A percentile compares a stretch with the other conserved stretches of the same genome.
These are phyloP conservation scores for Elaeis guineensis DNA, from an alignment of 176 grass and related monocot species.

Conservation along the genomic window DNA sequence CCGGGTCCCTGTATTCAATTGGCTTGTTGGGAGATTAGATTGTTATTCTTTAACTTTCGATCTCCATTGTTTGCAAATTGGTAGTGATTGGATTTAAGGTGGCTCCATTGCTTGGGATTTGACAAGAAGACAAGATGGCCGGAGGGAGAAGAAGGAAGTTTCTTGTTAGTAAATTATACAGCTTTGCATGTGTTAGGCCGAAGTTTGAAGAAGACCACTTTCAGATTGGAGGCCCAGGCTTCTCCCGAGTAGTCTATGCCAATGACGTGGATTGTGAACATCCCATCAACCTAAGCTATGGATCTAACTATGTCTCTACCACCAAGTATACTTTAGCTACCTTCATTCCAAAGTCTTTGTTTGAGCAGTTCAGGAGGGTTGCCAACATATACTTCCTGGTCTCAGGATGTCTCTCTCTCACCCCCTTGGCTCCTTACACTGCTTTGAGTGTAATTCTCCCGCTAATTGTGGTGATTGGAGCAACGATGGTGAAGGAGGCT, in stretches of 20 bases:
- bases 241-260: slow-evolving; percentile 70
- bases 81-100: background rate
- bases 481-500: slow-evolving; percentile 87
- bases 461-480: slow-evolving; percentile 55
- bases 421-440: slow-evolving; percentile 57
- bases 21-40: no score
- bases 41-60: no score
- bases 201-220: slow-evolving; percentile 49
- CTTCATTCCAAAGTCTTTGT: slow-evolving; percentile 90
- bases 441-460: slow-evolving; percentile 64
- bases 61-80: no score
- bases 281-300: slow-evolving; percentile 33
- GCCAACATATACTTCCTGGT: slow-evolving; percentile 95
- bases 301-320: slow-evolving; percentile 54
- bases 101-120: no score
- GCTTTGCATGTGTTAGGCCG: slow-evolving; percentile 43
- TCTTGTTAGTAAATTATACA: slow-evolving; percentile 48
- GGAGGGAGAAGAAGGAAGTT: slow-evolving; percentile 38
- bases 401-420: slow-evolving; percentile 66
- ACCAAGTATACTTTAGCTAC: slow-evolving; percentile 70
- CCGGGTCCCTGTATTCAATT: no score
- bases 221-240: slow-evolving; percentile 51
- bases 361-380: slow-evolving; percentile 99
- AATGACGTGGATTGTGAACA: slow-evolving; percentile 40
- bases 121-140: slow-evolving; percentile 5